Base-by-base conservation (phyloP, 345 rosid species). In the Corchorus olitorius region DNA sequence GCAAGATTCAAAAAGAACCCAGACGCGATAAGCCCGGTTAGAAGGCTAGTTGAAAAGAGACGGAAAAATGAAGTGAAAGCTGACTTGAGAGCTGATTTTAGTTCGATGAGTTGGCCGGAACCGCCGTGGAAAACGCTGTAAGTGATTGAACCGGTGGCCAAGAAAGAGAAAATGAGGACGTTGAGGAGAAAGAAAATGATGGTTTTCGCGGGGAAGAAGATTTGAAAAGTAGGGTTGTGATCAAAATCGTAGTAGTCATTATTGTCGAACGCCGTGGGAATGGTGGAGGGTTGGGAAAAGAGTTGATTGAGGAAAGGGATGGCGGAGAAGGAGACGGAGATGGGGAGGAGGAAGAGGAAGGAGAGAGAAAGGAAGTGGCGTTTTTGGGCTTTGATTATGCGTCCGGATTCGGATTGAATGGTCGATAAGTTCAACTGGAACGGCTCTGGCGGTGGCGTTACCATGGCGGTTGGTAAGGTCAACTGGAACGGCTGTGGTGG, bases 321-420 rank as follows among this genome's bases (percentile, higher is more conserved):
- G 48, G 84, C 85, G 70, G 86, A 49, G 83, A 86, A 0, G 53
- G 86, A 81, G 87, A 93, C 90, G 77, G 89, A 87, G 41, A 81
- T 76, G 22, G 94, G 98, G 53, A 90, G 91, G 54, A 93, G 88
- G 81, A 93, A 94, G 81, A 91, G 82, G 55, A 94, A 87, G 66
- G 97, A 87, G 73, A 93, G 98, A 58, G 98, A 94, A 1, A 91
- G 83, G 91, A 94, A 91, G 87, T 93, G 98, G 73, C 94, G 90
- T 27, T 92, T 87, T 89, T 91, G 97, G 33, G 97, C 90, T 63
- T 85, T 86, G 80, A 90, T 81, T 54, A 91, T 89, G 50, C 93
- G 90, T 19, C 74, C 85, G 5, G 97, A 87, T 84, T 90, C 93
- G 0, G 88, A 70, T 39, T 86, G 63, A 69, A 91, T 66, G 6